Base-by-base conservation (phyloP, 164 flowering plant genomes). In the Echeveria elegans region DNA sequence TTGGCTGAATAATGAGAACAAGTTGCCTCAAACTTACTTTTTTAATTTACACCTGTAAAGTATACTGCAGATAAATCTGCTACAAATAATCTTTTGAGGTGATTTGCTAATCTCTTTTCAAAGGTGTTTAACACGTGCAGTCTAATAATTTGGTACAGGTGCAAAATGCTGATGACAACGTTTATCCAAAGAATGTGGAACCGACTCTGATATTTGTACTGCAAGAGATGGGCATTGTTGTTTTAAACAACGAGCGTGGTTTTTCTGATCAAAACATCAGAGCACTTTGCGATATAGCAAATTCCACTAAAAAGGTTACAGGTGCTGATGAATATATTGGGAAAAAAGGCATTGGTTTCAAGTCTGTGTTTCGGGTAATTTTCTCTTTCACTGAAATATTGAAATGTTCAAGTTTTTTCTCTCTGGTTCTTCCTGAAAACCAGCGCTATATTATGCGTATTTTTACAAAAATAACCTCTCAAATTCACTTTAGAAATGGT, bases 221-320 rank as follows among this genome's bases (percentile, higher is more conserved):
- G 77, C 89, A 80, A 71, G 81, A 85, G 30, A 70, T 77, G 18
- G 83, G 88, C 31, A 80, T 94, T 71, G 65, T 86, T 74, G 83
- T 94, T 63, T 67, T 94, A 37, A 94, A 94, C 67, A 94, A 91
- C 73, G 99, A 94, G 78, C 75, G 31, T 50, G 99, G 99, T 18
- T 94, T 94, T 78, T 79, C 90, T 64, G 80, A 85, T 69, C 74
- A 85, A 66, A 86, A 94, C 76, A 91, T 94, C 66, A 85, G 81
- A 80, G 99, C 99, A 47, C 96, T 94, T 45, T 91, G 99, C 80
- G 99, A 94, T 82, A 88, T 94, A 74, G 99, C 96, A 64, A 89
- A 78, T 72, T 94, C 99, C 34, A 94, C 99, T 34, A 94, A 94
- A 66, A 88, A 82, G 69, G 96, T 86, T 60, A 78, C 80, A 61